Base-by-base conservation (phyloP, 2,329 filamentous ascomycete species). In the Aureobasidium zeae region DNA sequence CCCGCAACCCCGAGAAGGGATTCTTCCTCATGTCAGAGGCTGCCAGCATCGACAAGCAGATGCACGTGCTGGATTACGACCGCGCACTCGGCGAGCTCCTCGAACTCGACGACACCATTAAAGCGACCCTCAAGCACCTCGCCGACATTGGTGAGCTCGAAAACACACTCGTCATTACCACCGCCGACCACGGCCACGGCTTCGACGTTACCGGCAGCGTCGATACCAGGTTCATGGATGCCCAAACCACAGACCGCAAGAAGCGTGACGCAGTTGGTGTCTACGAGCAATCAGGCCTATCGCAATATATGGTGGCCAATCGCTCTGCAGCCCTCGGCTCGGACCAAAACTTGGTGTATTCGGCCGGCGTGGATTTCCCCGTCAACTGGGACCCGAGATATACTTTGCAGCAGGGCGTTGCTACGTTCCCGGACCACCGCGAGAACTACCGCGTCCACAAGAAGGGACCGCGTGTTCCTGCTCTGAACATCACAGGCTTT, bases 1-100 rank as follows among this genome's bases (percentile, higher is more conserved):
- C 70, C 28, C 67, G 68, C 47, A 73, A 73, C 24, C 72, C 81
- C 46, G 46, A 49, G 15, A 54, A 59, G 46, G 86, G 86, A 5
- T 93, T 83, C 74, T 86, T 91, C 71, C 72, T 93, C 57, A 91
- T 93, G 85, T 79, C 79, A 10, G 86, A 93, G 63, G 86, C 81
- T 19, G 86, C 86, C 12, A 85, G 79, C 2, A 83, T 93, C 53
- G 86, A 91, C 66, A 93, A 93, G 72, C 81, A 86, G 72, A 91
- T 93, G 85, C 86, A 93, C 66, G 62, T 69, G 2, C 74, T 91
- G 15, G 86, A 91, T 66, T 91, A 91, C 60, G 83, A 91, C 64
- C 83, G 86, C 43, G 83, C 86, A 1, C 77, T 93, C 0, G 86
- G 83, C 44, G 86, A 93, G 54, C 76, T 93, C 1, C 76, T 93